Base-by-base conservation (phyloP, 176 grass and related monocot species). In the Avena sativa region DNA sequence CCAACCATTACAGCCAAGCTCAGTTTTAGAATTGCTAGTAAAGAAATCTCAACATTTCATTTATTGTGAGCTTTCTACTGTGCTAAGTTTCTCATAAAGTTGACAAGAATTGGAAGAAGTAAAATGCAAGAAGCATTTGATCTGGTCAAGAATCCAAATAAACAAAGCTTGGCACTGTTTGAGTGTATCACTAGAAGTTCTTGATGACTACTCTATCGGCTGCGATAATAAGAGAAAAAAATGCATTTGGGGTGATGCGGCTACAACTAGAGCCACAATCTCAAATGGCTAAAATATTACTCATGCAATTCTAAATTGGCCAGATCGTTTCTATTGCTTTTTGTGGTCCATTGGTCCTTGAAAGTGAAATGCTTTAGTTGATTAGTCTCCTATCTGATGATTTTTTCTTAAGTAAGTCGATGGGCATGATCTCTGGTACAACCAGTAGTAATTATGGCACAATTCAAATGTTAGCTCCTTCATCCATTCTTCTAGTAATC, bases 271-370 rank as follows among this genome's bases (percentile, higher is more conserved):
- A 74, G 57, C 74, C 85, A 74, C 80, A 74, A 50, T 26, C 85
- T 79, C 48, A 80, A 85, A 84, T 58, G 23, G n/a, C 57, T 83
- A 79, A 74, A 83, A 84, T 87, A 87, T 79, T 66, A n/a, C 36
- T 77, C 74, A 23, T 65, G 21, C 12, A 47, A 64, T 55, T 71
- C 62, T 73, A 32, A 72, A 34, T 75, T 85, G 34, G 44, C 19
- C 19, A 75, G 25, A 85, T 46, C 59, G 36, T 56, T 49, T 67
- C 3, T 20, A 0, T 55, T 64, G 30, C 26, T 85, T 52, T 77
- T 50, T 66, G 16, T 46, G 57, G 16, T 89, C 32, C 77, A 80
- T 38, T 55, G 57, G 8, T 80, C 32, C 77, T 85, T 53, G 56
- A 65, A 17, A 46, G 32, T 20, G 21, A 47, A 85, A 19, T 73